Evolutionary conservation across 2,329 filamentous ascomycete species (phyloP), one percentile per base, ranked within the genome.

Genomic region (Gaeumannomyces sp.): DNA sequence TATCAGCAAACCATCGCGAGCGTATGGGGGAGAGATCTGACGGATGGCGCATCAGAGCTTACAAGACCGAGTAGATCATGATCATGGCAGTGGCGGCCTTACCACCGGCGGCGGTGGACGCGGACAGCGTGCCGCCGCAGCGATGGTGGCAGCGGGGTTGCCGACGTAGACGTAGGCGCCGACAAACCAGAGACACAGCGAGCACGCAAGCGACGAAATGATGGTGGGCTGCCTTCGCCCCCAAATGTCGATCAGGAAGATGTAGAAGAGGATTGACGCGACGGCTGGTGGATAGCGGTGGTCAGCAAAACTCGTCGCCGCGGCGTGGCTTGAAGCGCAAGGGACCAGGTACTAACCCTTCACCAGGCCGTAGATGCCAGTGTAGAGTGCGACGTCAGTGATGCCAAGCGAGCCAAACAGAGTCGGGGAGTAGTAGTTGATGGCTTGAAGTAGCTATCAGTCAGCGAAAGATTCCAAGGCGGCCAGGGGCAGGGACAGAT

Each of bases 61-160:
- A 53, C 60, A 84, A 83, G 59, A 83, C 76, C 1, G 78, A 82
- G 67, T 84, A 85, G 1, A 85, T 73, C 74, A 84, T 85, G 29
- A 85, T 80, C 70, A 81, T 81, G 3, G 81, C 82, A 38, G 82
- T 84, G 10, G 83, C 82, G 19, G 82, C 77, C 65, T 81, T 79
- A 0, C 82, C 83, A 65, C 81, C 81, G 4, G 78, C 79, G 4
- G 72, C 71, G 0, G 77, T 79, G 0, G 77, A 78, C 8, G 76
- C 71, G 0, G 80, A 79, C 7, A 77, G 73, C 1, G 79, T 70
- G 16, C 74, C 72, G 10, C 81, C 2, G 75, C 75, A 0, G 72
- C 74, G 57, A 82, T 81, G 28, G 79, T 77, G 1, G 70, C 74
- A 11, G 79, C 77, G 0, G 82, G 81, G 61, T 83, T 79, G 2